Percentiles rank a stretch among this genome's conserved stretches.
These are phyloP conservation scores for Gracilaria domingensis DNA, from an alignment of 23 red algal genomes.

Conservation along the genomic window DNA sequence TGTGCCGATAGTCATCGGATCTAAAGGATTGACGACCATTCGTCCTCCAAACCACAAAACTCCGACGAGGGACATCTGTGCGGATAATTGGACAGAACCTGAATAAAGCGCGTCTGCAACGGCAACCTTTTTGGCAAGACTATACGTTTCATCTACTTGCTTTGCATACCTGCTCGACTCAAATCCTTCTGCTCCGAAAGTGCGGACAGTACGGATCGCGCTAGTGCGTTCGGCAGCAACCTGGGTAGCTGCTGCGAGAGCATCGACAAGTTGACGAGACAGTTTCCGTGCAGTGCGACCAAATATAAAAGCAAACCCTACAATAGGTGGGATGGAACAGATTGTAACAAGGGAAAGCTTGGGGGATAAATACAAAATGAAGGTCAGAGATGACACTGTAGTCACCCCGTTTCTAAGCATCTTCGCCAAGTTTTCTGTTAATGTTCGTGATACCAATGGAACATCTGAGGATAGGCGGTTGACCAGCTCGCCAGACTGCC, in stretches of 20 bases:
- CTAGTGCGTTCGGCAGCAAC: conserved; percentile 90
- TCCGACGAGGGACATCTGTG: conserved; percentile 87
- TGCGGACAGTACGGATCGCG: conserved; percentile 92
- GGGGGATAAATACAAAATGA: conserved; percentile 93
- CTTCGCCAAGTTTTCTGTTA: conserved; percentile 95
- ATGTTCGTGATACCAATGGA: conserved; percentile 80
- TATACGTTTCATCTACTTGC: conserved; percentile 87
- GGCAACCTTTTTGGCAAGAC: conserved; percentile 82
- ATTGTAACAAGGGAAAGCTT: conserved; percentile 84
- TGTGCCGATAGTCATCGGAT: conserved; percentile 90
- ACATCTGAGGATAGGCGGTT: conserved; percentile 97
- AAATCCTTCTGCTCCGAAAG: conserved; percentile 83
- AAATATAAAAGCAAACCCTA: conserved; percentile 72
- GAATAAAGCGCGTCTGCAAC: conserved; percentile 88
- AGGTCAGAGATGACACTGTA: conserved; percentile 54
- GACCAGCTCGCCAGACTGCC: conserved; percentile 91
- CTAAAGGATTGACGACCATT: conserved; percentile 76
- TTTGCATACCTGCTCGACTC: conserved; percentile 83
- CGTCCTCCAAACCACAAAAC: conserved; percentile 94
- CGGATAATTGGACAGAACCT: conserved; percentile 81
- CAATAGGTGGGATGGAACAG: conserved; percentile 82
- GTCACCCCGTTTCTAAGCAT: conserved; percentile 88
- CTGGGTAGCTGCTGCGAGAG: conserved; percentile 87
- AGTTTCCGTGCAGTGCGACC: conserved; percentile 84
- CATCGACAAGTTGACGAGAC: conserved; percentile 85